Percentiles rank a stretch among this genome's conserved stretches.
Conservation (phyloP, 257 asterid species). For the Solanum lignicaule region DNA sequence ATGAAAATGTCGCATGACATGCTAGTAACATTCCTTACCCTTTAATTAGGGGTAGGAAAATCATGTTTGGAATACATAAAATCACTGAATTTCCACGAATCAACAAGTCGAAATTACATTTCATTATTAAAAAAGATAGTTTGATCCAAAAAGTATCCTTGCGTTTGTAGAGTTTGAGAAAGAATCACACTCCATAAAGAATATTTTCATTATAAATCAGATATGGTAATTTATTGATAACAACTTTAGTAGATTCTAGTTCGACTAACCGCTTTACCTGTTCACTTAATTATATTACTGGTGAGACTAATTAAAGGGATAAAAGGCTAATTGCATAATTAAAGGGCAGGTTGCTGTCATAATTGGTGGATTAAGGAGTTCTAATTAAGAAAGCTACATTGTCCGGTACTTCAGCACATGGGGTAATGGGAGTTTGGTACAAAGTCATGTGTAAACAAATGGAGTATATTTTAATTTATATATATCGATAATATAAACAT, state of each 20-base stretch:
- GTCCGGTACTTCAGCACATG: neutral
- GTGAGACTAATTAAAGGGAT: neutral
- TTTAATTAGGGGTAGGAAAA: neutral
- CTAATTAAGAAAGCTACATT: neutral
- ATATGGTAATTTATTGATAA: neutral
- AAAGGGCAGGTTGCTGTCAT: neutral
- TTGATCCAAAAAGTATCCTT: neutral
- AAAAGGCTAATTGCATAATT: slow-evolving; percentile 17
- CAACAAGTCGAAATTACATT: neutral
- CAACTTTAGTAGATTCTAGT: neutral
- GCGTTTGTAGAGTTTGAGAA: neutral
- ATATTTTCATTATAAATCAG: neutral
- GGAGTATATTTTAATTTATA: neutral
- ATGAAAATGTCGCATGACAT: neutral
- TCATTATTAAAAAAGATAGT: neutral
- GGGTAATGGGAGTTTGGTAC: neutral
- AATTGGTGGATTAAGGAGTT: neutral
- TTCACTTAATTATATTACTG: neutral
- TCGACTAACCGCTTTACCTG: slow-evolving; percentile 36
- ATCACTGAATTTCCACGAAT: neutral
- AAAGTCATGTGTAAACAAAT: neutral
- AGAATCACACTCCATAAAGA: neutral
- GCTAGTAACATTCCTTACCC: neutral
- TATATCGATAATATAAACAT: neutral
- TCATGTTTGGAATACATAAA: neutral